Conservation (phyloP, 148 eudicot genomes). For the Fagopyrum tataricum region DNA sequence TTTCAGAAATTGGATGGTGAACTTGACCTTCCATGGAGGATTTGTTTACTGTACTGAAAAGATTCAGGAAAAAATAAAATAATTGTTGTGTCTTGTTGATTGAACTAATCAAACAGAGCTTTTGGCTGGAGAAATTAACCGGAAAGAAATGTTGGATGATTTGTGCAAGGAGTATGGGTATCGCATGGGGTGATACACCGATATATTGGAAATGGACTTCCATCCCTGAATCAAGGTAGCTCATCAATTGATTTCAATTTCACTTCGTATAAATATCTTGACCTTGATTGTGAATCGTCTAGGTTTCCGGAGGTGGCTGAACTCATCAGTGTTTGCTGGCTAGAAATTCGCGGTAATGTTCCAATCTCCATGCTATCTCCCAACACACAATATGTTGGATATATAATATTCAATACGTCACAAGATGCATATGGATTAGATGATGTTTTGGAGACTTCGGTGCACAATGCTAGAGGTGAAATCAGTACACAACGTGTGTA, state of each 20-base stretch:
- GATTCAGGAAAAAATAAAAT: too few species aligned
- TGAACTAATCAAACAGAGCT: conserved; percentile 18
- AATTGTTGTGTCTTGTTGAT: too few species aligned
- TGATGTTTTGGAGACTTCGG: not conserved
- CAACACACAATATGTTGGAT: conserved; percentile 24
- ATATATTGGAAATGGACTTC: conserved; percentile 15
- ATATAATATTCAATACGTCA: conserved; percentile 27
- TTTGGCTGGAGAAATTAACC: conserved; percentile 19
- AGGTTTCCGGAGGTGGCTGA: conserved; percentile 38
- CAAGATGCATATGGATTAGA: conserved; percentile 14
- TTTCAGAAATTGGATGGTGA: not conserved
- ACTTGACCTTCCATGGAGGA: not conserved
- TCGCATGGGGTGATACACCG: not conserved
- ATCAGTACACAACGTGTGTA: not conserved
- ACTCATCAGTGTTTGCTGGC: conserved; percentile 31
- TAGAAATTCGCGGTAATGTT: conserved; percentile 31
- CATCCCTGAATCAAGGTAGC: not conserved
- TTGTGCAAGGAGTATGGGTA: conserved; percentile 21
- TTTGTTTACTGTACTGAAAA: too few species aligned
- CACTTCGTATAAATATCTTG: not conserved
- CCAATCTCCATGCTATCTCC: conserved; percentile 21
- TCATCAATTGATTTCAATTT: not conserved
- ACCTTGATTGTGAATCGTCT: not conserved
- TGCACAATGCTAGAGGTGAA: not conserved
- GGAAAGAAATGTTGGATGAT: conserved; percentile 32